Evolutionary conservation across 495 filamentous ascomycete genomes (phyloP), one percentile per base, ranked within the genome.

Genomic region (Lasiosphaeria hispida): DNA sequence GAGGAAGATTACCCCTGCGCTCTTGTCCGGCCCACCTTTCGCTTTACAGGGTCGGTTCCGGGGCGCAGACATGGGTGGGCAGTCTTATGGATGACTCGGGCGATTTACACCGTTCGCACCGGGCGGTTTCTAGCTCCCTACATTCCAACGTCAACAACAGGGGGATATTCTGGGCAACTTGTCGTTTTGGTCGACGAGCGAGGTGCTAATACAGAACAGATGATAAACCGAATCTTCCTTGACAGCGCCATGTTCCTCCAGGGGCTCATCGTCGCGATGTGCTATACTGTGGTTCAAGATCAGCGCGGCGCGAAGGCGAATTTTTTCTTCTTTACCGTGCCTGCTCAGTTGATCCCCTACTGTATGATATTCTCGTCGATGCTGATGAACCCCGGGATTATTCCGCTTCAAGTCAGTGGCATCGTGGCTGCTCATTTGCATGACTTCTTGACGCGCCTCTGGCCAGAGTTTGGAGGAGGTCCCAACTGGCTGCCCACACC

Each of bases 1-100:
- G 92, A 96, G 92, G 92, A 81, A 97, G 90, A 97, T 87, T 80
- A 87, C 88, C 91, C 88, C 85, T 87, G 83, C 81, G 81, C 75
- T 80, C 35, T 47, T 48, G 78, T 70, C 81, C 81, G 81, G 72
- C 78, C 83, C 80, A 30, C 23, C 85, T 88, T 91, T 90, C 87
- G 86, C 88, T 90, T 79, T 84, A 77, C 73, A 73, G 77, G 84
- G 86, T 81, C 69, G 77, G 85, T 79, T 77, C 77, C 77, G 83
- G 80, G 84, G 83, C 90, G 87, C 81, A 79, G 85, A 87, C 79
- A 88, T 89, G 91, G 53, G 89, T 95, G 91, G 91, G 89, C 92
- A 77, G 78, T 80, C 82, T 83, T 81, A 79, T 90, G 87, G 90
- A 90, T 92, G 89, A 87, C 82, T 86, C 80, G 77, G 73, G 77